Evolutionary conservation across 2,329 filamentous ascomycete species (phyloP), one percentile per base, ranked within the genome.

Genomic region (Nigrospora oryzae): DNA sequence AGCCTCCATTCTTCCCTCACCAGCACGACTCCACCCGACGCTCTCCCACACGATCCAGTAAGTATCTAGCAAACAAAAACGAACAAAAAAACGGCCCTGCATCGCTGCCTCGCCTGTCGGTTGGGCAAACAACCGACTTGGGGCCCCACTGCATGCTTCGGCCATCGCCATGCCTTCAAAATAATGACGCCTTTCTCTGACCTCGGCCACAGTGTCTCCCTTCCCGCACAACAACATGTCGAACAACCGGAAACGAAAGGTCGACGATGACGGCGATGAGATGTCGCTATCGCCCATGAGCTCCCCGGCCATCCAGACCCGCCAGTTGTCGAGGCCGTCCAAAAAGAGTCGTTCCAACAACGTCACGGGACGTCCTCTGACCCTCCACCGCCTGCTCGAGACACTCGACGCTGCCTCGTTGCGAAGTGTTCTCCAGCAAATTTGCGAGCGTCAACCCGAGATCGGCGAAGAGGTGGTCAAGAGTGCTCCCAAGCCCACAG

Each of bases 201-300:
- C 36, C 34, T 15, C 30, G 12, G 28, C 46, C 48, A 17, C 52
- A 74, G 71, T 66, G 54, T 67, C 70, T 51, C 72, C 77, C 10
- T 72, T 76, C 10, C 23, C 28, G 53, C 60, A 75, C 48, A 74
- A 64, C 63, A 79, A 63, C 61, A 79, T 81, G 73, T 54, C 64
- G 15, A 53, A 59, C 33, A 70, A 65, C 55, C 72, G 77, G 54
- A 97, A 97, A 75, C 84, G 93, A 67, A 97, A 97, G 74, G 89
- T 88, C 58, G 81, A 84, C 46, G 81, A 84, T 42, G 87, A 91
- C 51, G 83, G 84, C 60, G 86, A 90, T 61, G 88, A 89, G 60
- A 96, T 97, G 88, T 89, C 85, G 48, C 83, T 91, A 57, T 96
- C 91, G 34, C 90, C 91, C 7, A 78, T 80, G 48, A 83, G 78